Evolutionary conservation across 202 grass and related monocot genomes (phyloP).

Genomic region (Cymbopogon flexuosus): DNA sequence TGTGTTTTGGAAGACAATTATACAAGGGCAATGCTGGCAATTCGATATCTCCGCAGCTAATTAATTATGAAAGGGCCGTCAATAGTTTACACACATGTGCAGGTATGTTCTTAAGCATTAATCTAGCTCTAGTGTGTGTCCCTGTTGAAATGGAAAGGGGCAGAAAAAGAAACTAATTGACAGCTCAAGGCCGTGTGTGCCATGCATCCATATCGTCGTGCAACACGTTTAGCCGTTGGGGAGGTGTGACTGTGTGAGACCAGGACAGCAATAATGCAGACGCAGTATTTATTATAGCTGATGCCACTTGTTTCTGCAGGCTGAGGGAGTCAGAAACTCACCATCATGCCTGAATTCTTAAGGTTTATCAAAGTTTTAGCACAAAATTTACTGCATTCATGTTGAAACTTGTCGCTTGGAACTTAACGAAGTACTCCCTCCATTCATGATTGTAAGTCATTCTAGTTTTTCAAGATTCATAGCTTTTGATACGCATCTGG

Average conservation of each 20-base stretch:
- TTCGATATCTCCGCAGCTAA: slow-evolving; percentile 6
- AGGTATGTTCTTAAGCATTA: slow-evolving; percentile 1
- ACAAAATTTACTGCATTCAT: background rate
- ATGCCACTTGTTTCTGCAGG: background rate
- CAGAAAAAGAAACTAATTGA: background rate
- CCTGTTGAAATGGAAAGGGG: background rate
- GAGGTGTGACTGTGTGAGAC: background rate
- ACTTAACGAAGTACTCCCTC: background rate
- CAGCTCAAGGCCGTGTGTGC: slow-evolving; percentile 2
- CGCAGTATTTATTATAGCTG: background rate
- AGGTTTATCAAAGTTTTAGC: background rate
- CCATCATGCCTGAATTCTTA: background rate
- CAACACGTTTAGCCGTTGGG: slow-evolving; percentile 26
- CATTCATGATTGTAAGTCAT: too few species aligned
- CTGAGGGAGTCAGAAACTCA: background rate
- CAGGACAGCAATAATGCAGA: background rate
- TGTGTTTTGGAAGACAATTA: slow-evolving; percentile 26
- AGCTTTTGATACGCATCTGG: too few species aligned
- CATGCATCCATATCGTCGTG: background rate
- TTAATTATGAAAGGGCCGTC: background rate
- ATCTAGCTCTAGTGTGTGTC: background rate
- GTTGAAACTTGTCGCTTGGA: background rate
- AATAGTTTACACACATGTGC: slow-evolving; percentile 25
- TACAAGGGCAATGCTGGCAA: slow-evolving; percentile 37
- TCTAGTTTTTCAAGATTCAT: too few species aligned